Base-by-base conservation (phyloP, 2,329 filamentous ascomycete genomes). In the Botrytis elliptica region DNA sequence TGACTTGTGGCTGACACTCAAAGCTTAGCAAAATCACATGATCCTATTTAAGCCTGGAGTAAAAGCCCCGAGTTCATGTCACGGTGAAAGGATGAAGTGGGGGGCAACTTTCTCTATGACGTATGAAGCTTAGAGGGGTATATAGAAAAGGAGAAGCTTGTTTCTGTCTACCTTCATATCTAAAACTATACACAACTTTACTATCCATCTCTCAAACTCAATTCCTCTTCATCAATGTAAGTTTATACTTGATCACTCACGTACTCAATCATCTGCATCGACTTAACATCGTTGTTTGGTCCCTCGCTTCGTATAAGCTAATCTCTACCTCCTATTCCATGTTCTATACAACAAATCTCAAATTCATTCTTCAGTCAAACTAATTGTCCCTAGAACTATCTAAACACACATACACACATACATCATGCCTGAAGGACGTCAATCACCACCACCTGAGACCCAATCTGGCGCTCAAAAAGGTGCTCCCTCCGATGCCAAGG, bases 361-460 rank as follows among this genome's bases (percentile, higher is more conserved):
- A 52, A 40, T 16, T 33, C 25, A 49, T 36, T n/a, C 49, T 44
- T 25, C 40, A 70, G 14, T 38, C 16, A 42, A 76, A n/a, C 49
- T 67, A 63, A 59, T 42, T 25, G 1, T 33, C 36, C 20, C 3
- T 9, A 73, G 60, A 40, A 71, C 18, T 8, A 29, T 16, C 10
- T 18, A 63, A n/a, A 44, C 29, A 63, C 52, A 22, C n/a, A 33
- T 18, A 78, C 76, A 82, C 77, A 79, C 78, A 77, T 75, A 75
- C 77, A 81, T 90, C 77, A 80, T 93, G 92, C 80, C 66, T 25
- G 83, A 88, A 83, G 92, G 93, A 82, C 90, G 91, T 81, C 88
- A 97, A 84, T 97, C 94, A 46, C 94, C 94, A 75, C 85, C 90
- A 70, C 92, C 93, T 42, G 90, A 93, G 84, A 81, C 82, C 77